Evolutionary conservation across 805 yeast genomes (phyloP).

Genomic region (Pichia pseudocactophila): DNA sequence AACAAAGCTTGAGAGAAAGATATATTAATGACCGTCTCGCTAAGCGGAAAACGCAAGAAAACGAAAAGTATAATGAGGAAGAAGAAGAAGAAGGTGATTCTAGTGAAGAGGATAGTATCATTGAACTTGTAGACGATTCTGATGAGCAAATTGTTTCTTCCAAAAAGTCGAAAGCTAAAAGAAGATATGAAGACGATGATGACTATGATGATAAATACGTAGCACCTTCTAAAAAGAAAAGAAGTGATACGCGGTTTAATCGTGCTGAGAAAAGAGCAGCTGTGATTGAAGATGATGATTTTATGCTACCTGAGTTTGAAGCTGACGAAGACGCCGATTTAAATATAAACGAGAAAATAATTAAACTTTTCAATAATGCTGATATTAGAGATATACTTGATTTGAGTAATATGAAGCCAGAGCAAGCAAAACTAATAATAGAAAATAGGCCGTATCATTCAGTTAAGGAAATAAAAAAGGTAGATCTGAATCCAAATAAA

Average conservation of each 20-base stretch:
- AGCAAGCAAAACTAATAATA: conserved; percentile 56
- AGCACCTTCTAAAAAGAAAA: background rate
- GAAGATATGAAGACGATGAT: conserved; percentile 42
- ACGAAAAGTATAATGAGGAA: conserved; percentile 1
- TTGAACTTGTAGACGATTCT: conserved; percentile 7
- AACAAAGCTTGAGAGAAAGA: conserved; percentile 19
- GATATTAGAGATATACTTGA: conserved; percentile 70
- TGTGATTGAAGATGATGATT: conserved; percentile 30
- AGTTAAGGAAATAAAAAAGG: conserved; percentile 49
- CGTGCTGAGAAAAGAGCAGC: conserved; percentile 13
- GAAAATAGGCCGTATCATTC: conserved; percentile 59
- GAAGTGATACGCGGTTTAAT: background rate
- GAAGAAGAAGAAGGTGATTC: conserved; percentile 3
- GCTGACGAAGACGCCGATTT: conserved; percentile 21
- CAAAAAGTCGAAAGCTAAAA: conserved; percentile 10
- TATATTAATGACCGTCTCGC: conserved; percentile 10
- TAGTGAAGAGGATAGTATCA: background rate
- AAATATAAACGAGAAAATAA: conserved; percentile 54
- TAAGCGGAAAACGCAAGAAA: conserved; percentile 4
- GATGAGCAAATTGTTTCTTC: conserved; percentile 5
- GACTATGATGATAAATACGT: conserved; percentile 22
- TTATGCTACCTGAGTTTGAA: conserved; percentile 23
- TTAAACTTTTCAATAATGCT: conserved; percentile 74
- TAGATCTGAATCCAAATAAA: conserved; percentile 35
- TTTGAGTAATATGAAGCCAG: conserved; percentile 61